These are phyloP conservation scores for Hypoxylon sp. DNA, from an alignment of 2,329 filamentous ascomycete species.

Conservation along the genomic window DNA sequence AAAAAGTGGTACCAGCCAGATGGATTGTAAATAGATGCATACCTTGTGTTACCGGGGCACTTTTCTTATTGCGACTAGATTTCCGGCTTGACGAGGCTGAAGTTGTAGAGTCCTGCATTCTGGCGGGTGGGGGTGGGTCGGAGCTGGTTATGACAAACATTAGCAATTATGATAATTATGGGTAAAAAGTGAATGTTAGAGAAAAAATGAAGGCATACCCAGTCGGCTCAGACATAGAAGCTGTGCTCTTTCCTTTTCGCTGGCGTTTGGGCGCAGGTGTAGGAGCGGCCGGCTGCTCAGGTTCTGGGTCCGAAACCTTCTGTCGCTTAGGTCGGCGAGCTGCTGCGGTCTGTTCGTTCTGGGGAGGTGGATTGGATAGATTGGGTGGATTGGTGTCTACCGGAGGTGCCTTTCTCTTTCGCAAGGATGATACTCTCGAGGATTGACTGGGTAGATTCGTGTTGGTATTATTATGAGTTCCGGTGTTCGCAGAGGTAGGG, in stretches of 20 bases:
- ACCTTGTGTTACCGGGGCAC: conserved; percentile 57
- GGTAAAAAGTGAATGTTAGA: not conserved
- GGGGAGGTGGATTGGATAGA: conserved; percentile 43
- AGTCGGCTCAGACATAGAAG: conserved; percentile 74
- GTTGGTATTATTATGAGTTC: conserved; percentile 46
- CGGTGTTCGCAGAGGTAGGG: conserved; percentile 53
- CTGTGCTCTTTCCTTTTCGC: conserved; percentile 67
- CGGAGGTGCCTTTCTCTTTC: conserved; percentile 77
- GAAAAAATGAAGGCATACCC: conserved; percentile 72
- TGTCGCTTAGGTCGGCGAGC: conserved; percentile 75
- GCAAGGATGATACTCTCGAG: conserved; percentile 56
- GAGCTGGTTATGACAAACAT: conserved; percentile 50
- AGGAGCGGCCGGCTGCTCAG: conserved; percentile 46
- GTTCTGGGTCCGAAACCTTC: conserved; percentile 64
- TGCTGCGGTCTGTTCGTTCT: conserved; percentile 48
- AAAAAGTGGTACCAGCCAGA: no score
- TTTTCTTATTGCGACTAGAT: conserved; percentile 75
- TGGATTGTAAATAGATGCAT: conserved; percentile 26
- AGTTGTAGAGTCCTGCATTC: conserved; percentile 63
- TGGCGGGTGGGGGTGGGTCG: conserved; percentile 70
- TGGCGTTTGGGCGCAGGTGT: conserved; percentile 55
- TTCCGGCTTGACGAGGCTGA: conserved; percentile 74
- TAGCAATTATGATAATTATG: conserved; percentile 23
- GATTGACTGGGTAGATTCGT: conserved; percentile 28
- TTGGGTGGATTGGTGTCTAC: conserved; percentile 58